A percentile compares a stretch with the other conserved stretches of the same genome.
Evolutionary conservation across 805 yeast genomes (phyloP).

Genomic region (Torulaspora indica): DNA sequence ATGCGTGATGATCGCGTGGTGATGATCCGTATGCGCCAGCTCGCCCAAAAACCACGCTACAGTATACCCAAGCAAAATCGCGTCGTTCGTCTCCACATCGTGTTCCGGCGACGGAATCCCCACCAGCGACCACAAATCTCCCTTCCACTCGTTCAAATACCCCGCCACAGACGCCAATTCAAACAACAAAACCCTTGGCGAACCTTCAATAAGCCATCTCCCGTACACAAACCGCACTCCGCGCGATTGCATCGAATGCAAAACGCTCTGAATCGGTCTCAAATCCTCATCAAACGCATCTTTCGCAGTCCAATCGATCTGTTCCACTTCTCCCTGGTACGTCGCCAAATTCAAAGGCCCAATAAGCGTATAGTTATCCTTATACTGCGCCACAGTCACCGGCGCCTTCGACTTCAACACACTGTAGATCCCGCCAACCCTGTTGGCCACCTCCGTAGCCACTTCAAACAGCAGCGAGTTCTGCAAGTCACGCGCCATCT

Average conservation of each 20-base stretch:
- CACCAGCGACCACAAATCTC: conserved; percentile 84
- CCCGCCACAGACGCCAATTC: conserved; percentile 72
- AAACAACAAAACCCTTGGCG: conserved; percentile 86
- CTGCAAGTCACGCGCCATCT: conserved; percentile 77
- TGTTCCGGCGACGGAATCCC: conserved; percentile 92
- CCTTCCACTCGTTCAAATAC: conserved; percentile 85
- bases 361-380: conserved; percentile 75
- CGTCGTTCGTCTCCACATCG: conserved; percentile 86
- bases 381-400: conserved; percentile 88
- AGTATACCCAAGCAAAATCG: conserved; percentile 84
- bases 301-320: conserved; percentile 53
- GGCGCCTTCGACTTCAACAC: conserved; percentile 96
- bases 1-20: conserved; percentile 87
- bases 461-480: conserved; percentile 87
- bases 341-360: conserved; percentile 79
- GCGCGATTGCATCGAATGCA: conserved; percentile 73
- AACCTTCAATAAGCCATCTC: conserved; percentile 96
- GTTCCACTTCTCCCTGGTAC: conserved; percentile 80
- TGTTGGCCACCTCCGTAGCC: conserved; percentile 95
- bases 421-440: conserved; percentile 97
- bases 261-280: conserved; percentile 38
- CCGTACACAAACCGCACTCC: conserved; percentile 86
- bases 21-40: conserved; percentile 73
- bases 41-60: conserved; percentile 98
- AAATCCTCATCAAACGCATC: conserved; percentile 29